phyloP scores from a whole-genome alignment of 164 flowering plant species.

The Liquidambar formosana region DNA sequence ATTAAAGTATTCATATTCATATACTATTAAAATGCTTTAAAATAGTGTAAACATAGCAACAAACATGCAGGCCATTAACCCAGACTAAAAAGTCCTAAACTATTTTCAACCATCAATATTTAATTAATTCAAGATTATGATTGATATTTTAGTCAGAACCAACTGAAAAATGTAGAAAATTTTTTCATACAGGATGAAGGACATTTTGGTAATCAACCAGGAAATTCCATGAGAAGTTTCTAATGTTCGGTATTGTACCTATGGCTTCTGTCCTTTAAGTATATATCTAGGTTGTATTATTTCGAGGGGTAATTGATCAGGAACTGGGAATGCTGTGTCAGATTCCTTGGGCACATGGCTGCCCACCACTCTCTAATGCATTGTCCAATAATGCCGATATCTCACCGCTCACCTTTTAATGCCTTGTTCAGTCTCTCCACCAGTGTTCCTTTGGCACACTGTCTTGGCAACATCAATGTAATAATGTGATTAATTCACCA shows the following conservation, averaged over 20 bases:
- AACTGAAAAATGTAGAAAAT: not conserved
- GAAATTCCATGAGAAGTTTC: too few relatives aligned
- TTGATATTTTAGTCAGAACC: not conserved
- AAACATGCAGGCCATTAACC: not conserved
- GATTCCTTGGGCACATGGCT: slow-evolving; percentile 11
- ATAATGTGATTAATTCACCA: not conserved
- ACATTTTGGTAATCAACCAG: too few relatives aligned
- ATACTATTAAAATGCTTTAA: not conserved
- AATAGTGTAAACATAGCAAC: not conserved
- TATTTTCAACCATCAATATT: not conserved
- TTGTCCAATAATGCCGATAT: not conserved
- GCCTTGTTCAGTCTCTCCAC: not conserved
- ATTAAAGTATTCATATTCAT: not conserved
- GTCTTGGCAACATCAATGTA: not conserved
- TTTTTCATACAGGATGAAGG: too few relatives aligned
- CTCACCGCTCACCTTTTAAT: not conserved
- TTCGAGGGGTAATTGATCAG: not conserved
- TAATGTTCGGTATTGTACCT: too few relatives aligned
- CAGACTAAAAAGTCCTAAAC: not conserved
- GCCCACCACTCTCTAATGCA: slow-evolving; percentile 3
- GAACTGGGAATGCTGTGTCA: not conserved
- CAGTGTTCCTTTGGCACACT: not conserved
- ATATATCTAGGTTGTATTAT: not conserved
- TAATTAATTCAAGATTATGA: not conserved
- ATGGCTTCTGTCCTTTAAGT: not conserved